Evolutionary conservation across 2,329 filamentous ascomycete species (phyloP).

Genomic region (Lomentospora prolificans): DNA sequence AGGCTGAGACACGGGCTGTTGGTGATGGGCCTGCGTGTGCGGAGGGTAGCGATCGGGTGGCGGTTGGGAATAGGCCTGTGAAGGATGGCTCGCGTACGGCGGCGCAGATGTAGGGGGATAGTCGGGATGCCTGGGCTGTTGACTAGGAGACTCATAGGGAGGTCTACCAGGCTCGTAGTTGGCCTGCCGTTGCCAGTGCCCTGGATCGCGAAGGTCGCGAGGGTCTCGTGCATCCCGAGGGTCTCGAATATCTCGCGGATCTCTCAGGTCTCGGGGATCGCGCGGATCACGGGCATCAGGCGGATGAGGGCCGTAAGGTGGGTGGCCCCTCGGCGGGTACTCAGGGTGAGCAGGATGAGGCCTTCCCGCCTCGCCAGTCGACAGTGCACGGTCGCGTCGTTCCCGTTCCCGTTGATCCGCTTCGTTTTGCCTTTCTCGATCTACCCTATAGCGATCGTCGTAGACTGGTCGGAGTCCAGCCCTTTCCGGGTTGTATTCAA

Average conservation of each 20-base stretch:
- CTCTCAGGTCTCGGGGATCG: not conserved
- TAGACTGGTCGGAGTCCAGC: constrained; percentile 33
- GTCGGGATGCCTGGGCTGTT: constrained; percentile 11
- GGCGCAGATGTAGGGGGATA: constrained; percentile 26
- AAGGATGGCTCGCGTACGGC: constrained; percentile 26
- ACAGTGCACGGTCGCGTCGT: constrained; percentile 36
- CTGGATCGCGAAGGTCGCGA: constrained; percentile 16
- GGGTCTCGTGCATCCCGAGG: constrained; percentile 17
- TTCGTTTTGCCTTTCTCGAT: constrained; percentile 36
- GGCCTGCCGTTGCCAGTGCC: constrained; percentile 25
- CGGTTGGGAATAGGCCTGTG: constrained; percentile 23
- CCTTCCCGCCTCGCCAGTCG: constrained; percentile 34
- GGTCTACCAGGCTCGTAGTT: constrained; percentile 31
- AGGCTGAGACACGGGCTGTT: constrained; percentile 22
- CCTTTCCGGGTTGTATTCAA: constrained; percentile 45
- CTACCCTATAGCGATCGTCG: constrained; percentile 44
- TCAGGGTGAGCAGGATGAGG: constrained; percentile 33
- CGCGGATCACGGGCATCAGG: constrained; percentile 28
- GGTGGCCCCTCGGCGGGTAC: constrained; percentile 34
- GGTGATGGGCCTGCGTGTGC: constrained; percentile 21
- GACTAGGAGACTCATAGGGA: constrained; percentile 31
- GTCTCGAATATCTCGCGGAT: constrained; percentile 17
- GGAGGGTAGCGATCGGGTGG: constrained; percentile 30
- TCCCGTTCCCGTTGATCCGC: constrained; percentile 33
- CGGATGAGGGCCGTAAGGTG: constrained; percentile 31